Percentiles rank a stretch among this genome's conserved stretches.
These are phyloP conservation scores for Nidularia pulvinata DNA, from an alignment of 768 basidiomycete genomes.

Conservation along the genomic window DNA sequence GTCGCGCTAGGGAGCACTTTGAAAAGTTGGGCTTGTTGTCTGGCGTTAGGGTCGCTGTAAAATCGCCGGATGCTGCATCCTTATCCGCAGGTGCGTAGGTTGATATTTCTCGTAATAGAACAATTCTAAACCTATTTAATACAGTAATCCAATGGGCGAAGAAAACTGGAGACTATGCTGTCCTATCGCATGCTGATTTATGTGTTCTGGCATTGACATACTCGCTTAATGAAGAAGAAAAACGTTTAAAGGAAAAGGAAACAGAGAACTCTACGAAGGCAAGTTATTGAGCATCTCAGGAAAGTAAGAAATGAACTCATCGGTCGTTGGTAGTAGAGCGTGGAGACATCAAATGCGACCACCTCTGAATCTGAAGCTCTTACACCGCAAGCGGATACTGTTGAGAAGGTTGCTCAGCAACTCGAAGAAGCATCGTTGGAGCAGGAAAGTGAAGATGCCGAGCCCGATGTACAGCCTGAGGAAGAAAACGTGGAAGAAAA, in stretches of 20 bases:
- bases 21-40: constrained; percentile 74
- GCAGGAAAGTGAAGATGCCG: constrained; percentile 2
- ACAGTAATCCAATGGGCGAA: constrained; percentile 90
- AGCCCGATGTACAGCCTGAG: constrained; percentile 7
- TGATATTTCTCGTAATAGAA: not conserved
- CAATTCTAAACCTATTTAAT: not conserved
- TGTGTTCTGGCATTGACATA: constrained; percentile 90
- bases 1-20: constrained; percentile 84
- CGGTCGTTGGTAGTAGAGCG: not conserved
- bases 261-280: constrained; percentile 7
- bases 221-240: constrained; percentile 62
- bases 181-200: constrained; percentile 89
- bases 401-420: not conserved
- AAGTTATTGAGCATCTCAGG: not conserved
- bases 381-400: not conserved
- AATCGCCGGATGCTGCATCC: constrained; percentile 68
- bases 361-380: not conserved
- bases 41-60: constrained; percentile 74
- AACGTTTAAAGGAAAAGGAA: constrained; percentile 10
- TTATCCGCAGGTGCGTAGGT: constrained; percentile 54
- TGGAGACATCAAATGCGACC: not conserved
- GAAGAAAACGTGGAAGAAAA: constrained; percentile 7
- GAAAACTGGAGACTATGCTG: constrained; percentile 95
- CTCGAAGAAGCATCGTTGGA: not conserved
- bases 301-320: not conserved